These are phyloP conservation scores for Acmispon strigosus DNA, from an alignment of 306 rosid genomes.

Conservation along the genomic window DNA sequence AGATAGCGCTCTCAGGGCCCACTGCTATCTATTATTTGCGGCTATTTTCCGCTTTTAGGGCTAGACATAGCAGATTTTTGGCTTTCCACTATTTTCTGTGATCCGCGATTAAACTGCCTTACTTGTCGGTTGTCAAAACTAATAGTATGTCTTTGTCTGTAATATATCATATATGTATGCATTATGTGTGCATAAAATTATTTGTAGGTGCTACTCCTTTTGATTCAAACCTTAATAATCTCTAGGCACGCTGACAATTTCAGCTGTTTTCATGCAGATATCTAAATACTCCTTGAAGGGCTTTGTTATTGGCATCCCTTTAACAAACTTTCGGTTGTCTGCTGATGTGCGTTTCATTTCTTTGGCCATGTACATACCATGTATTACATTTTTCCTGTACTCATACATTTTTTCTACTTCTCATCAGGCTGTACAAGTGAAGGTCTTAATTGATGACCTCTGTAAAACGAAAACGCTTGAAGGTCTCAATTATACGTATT, in stretches of 20 bases:
- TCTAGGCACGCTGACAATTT: neutral
- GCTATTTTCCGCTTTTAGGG: too few relatives aligned
- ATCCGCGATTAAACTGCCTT: too few relatives aligned
- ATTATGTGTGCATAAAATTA: neutral
- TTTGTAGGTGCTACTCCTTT: neutral
- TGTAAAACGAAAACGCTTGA: constrained; percentile 42
- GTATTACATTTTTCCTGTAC: neutral
- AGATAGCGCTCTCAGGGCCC: too few relatives aligned
- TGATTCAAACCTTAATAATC: neutral
- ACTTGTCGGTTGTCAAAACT: neutral
- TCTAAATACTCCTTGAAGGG: constrained; percentile 55
- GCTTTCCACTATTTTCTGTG: too few relatives aligned
- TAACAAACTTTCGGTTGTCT: constrained; percentile 14
- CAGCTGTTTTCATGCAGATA: constrained; percentile 45
- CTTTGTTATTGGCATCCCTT: constrained; percentile 68
- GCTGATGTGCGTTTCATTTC: constrained; percentile 38
- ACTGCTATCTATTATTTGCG: too few relatives aligned
- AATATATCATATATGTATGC: too few relatives aligned
- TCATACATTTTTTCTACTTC: constrained; percentile 1
- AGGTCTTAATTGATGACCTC: constrained; percentile 56
- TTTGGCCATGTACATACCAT: neutral
- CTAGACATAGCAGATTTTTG: too few relatives aligned
- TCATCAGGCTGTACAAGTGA: constrained; percentile 50
- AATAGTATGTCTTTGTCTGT: neutral
- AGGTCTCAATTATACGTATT: constrained; percentile 57